Evolutionary conservation across 1,139 yeast genomes (phyloP), one percentile per base, ranked within the genome.

Genomic region (Zygosaccharomyces pseudobailii): DNA sequence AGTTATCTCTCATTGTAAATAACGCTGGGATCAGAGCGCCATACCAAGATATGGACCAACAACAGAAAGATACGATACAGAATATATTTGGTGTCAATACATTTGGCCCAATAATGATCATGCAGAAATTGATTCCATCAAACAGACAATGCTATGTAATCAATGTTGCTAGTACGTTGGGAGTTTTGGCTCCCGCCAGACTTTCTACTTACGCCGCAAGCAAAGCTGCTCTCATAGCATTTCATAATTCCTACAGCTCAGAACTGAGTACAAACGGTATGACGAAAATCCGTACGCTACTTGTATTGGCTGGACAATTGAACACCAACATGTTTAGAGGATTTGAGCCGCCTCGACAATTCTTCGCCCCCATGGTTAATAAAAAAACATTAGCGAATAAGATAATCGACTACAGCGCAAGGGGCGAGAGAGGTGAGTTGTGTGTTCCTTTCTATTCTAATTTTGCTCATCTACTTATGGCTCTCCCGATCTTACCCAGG

Each of bases 11-110:
- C 0, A 63, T 87, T 36, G 69, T 89, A 23, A 84, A 85, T 59
- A 87, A 87, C 63, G 96, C 95, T 0, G 96, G 92, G 0, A 67
- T 82, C 8, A 71, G 90, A 43, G 80, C 79, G 40, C 65, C 66
- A 25, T 65, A 54, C 48, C 71, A 73, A 36, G 56, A 74, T 1
- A 54, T 84, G 2, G 51, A 66, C 0, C 65, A 57, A 2, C 57
- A 58, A 0, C 17, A 13, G 17, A 13, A 13, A 13, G 17, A 13
- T 13, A 66, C 70, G 8, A 68, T 80, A 3, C 53, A 59, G 2
- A 54, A 58, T 0, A 63, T 80, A 1, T 71, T 83, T 46, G 69
- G 74, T 24, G 75, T 84, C 17, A 87, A 87, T 58, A 70, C 78
- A 3, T 57, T 81, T 25, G 71, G 88, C 0, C 84, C 79, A 13